Evolutionary conservation across 495 filamentous ascomycete genomes (phyloP).

Genomic region (Penicillium turbatum): DNA sequence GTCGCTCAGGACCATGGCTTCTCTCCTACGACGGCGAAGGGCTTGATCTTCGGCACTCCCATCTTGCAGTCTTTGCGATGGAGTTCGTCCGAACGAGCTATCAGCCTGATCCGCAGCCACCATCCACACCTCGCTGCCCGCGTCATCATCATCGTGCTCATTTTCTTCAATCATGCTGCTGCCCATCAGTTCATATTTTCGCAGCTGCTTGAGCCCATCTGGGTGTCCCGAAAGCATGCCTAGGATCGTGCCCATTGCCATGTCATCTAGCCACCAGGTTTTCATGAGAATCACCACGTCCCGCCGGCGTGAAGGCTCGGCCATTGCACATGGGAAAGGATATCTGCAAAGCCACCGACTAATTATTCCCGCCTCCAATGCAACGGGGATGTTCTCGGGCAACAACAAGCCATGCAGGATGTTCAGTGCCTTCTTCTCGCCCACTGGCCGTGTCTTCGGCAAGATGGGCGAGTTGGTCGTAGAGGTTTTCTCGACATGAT

Average conservation of each 20-base stretch:
- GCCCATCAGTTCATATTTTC: conserved; percentile 42
- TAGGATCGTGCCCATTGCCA: conserved; percentile 43
- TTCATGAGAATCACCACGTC: conserved; percentile 45
- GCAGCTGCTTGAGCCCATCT: conserved; percentile 40
- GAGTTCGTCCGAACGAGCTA: conserved; percentile 21
- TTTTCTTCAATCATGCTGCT: conserved; percentile 42
- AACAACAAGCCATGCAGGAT: conserved; percentile 36
- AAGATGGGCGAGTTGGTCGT: conserved; percentile 40
- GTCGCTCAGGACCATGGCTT: conserved; percentile 54
- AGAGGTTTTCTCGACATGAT: conserved; percentile 37
- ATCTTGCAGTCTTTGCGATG: conserved; percentile 38
- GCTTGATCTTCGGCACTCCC: conserved; percentile 48
- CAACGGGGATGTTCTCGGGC: conserved; percentile 35
- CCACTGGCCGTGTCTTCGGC: conserved; percentile 41
- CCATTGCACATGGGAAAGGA: conserved; percentile 43
- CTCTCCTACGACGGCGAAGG: conserved; percentile 46
- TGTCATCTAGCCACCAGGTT: conserved; percentile 44
- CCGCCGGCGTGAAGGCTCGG: conserved; percentile 34
- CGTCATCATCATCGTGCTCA: conserved; percentile 45
- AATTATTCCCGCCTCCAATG: conserved; percentile 43
- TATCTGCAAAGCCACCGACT: conserved; percentile 48
- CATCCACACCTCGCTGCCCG: conserved; percentile 50
- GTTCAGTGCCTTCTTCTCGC: conserved; percentile 40
- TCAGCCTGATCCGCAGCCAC: conserved; percentile 46
- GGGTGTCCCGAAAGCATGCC: conserved; percentile 29